Evolutionary conservation across 2,329 filamentous ascomycete species (phyloP), one percentile per base, ranked within the genome.

Genomic region (Fusarium chlamydosporum): DNA sequence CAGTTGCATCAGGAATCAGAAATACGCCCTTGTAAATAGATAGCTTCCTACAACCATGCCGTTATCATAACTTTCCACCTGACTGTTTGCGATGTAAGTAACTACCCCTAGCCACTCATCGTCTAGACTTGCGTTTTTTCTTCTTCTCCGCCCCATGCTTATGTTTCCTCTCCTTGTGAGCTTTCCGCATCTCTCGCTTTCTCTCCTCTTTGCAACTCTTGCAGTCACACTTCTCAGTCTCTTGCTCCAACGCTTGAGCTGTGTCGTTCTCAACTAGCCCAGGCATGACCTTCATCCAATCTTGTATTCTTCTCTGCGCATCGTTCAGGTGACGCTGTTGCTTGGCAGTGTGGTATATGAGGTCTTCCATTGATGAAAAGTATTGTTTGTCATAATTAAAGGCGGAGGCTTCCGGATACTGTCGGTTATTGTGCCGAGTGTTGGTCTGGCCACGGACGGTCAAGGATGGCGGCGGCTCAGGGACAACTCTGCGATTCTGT

Each of bases 231-330:
- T 23, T 33, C 34, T 42, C 42, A 11, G 29, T 26, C 18, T 43
- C 27, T n/a, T 15, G 27, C 6, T 37, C 11, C 7, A 9, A 13
- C 18, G 7, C n/a, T 42, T 20, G n/a, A 16, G 16, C 13, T 18
- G 6, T 16, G 11, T 26, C 40, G 10, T 34, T 38, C 5, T 35
- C 41, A 7, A 55, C 35, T 33, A 71, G 42, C 23, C 57, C 52
- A 5, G 53, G 56, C 61, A 71, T 64, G 11, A 61, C 45, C n/a
- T 51, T 58, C 9, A 56, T 37, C 69, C 69, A 71, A 42, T 70
- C 68, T 26, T 51, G 40, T 16, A 70, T 46, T 29, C 58, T 56
- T 38, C 40, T 63, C 35, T 65, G 48, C 6, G 70, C 56, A 29
- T 72, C 65, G 16, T 57, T 54, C 12, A 55, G 23, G 18, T 56